These are phyloP conservation scores for Noccaea caerulescens DNA, from an alignment of 345 rosid species.

Conservation along the genomic window DNA sequence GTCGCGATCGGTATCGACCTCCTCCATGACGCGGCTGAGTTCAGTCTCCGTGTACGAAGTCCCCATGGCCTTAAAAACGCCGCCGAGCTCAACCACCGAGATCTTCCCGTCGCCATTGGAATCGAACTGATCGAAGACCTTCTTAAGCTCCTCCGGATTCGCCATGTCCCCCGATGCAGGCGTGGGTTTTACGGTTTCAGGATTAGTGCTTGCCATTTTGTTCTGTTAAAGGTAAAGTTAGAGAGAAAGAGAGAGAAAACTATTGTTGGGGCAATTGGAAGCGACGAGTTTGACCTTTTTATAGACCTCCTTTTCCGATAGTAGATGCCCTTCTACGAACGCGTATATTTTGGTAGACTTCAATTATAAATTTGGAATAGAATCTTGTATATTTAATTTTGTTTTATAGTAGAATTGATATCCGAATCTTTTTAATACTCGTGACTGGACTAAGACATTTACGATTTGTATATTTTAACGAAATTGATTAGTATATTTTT, in stretches of 20 bases:
- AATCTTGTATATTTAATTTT: neutral
- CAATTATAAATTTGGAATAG: slow-evolving; percentile 8
- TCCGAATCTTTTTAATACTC: neutral
- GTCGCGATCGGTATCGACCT: slow-evolving; percentile 77
- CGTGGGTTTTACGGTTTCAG: slow-evolving; percentile 27
- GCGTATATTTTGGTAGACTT: neutral
- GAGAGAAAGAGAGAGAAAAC: neutral
- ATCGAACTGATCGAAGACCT: slow-evolving; percentile 78
- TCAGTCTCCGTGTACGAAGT: slow-evolving; percentile 53
- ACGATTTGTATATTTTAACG: neutral
- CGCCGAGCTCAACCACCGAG: slow-evolving; percentile 70
- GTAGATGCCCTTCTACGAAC: neutral
- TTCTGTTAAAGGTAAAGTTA: neutral
- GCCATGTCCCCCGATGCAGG: slow-evolving; percentile 29
- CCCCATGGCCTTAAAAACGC: slow-evolving; percentile 68
- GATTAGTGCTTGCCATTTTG: slow-evolving; percentile 35
- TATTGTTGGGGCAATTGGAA: neutral
- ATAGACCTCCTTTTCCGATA: slow-evolving; percentile 2
- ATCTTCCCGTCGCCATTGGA: slow-evolving; percentile 87
- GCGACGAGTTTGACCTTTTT: slow-evolving; percentile 14
- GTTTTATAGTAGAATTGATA: neutral
- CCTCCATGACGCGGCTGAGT: slow-evolving; percentile 64
- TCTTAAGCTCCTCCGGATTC: slow-evolving; percentile 55
- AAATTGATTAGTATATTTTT: too few relatives aligned
- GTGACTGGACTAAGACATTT: neutral